Percentiles rank a stretch among this genome's conserved stretches.
These are phyloP conservation scores for Telfairia occidentalis DNA, from an alignment of 331 rosid species.

Conservation along the genomic window DNA sequence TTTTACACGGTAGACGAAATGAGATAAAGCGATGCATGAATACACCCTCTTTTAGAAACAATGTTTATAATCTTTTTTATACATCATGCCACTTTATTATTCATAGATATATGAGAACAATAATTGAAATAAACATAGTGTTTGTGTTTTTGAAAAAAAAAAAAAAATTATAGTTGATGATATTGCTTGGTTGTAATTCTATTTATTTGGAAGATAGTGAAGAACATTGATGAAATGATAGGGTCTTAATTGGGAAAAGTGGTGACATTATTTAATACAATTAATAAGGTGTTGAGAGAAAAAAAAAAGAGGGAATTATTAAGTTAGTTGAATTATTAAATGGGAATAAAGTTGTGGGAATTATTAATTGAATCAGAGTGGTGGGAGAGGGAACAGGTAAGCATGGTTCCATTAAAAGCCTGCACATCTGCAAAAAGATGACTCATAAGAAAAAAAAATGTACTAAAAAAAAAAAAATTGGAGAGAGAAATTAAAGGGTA, in stretches of 20 bases:
- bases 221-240: background rate
- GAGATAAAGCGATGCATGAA: background rate
- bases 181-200: background rate
- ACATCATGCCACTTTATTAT: background rate
- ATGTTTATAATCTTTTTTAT: background rate
- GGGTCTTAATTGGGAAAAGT: slow-evolving; percentile 19
- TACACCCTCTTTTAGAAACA: background rate
- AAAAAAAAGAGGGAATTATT: slow-evolving; percentile 20
- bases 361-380: slow-evolving; percentile 23
- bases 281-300: slow-evolving; percentile 18
- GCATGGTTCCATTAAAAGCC: slow-evolving; percentile 57
- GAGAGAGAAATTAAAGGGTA: slow-evolving; percentile 23
- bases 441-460: background rate
- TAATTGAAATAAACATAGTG: background rate
- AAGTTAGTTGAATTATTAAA: slow-evolving; percentile 10
- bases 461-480: background rate
- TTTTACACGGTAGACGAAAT: background rate
- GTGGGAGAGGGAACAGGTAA: slow-evolving; percentile 44
- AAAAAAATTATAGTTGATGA: background rate
- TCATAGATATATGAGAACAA: background rate
- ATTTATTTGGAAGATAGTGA: slow-evolving; percentile 11
- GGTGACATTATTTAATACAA: slow-evolving; percentile 20
- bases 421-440: slow-evolving; percentile 56
- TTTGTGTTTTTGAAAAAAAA: background rate
- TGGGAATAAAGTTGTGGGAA: slow-evolving; percentile 18